Base-by-base conservation (phyloP, 345 rosid species). In the Gossypium anomalum region DNA sequence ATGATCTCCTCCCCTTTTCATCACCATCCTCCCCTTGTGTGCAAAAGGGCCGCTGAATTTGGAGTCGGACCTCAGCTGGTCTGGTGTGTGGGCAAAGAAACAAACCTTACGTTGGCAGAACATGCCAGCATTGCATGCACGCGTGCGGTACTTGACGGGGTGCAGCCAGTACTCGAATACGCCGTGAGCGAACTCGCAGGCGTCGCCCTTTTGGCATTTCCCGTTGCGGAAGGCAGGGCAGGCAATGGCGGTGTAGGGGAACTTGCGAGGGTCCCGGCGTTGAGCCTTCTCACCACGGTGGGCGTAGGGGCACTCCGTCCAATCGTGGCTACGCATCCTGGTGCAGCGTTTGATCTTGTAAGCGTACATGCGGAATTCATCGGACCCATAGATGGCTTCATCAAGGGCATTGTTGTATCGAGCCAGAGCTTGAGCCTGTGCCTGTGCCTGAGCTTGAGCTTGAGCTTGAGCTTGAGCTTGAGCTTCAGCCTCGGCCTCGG, bases 241-340 rank as follows among this genome's bases (percentile, higher is more conserved):
- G 25, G 90, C 88, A 2, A 88, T 79, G 41, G 94, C 89, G n/a
- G 82, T 76, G 84, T 94, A 94, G 27, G 75, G 82, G 74, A 83
- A 73, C 76, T 77, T 85, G 12, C 92, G 88, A 17, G 97, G 98
- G 74, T 94, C 98, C 11, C 97, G 86, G 10, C 98, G 92, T 78
- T 89, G 90, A 17, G 98, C 97, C 83, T 89, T 94, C 84, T 94
- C 98, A 9, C 95, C 92, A 0, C 89, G 89, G 82, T 91, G 98
- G 0, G 97, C 95, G 78, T 83, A 94, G 2, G 98, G 98, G 66
- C 98, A 91, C 60, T 92, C 91, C 0, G 90, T 94, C 98, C 97
- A 92, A 87, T 94, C 97, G 80, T 92, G 98, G 81, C 91, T 84
- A 9, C 89, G 80, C 25, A 83, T 88, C 43, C 93, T 80, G 1